These are phyloP conservation scores for Nakazawaea molendinolei DNA, from an alignment of 805 yeast genomes.

Conservation along the genomic window DNA sequence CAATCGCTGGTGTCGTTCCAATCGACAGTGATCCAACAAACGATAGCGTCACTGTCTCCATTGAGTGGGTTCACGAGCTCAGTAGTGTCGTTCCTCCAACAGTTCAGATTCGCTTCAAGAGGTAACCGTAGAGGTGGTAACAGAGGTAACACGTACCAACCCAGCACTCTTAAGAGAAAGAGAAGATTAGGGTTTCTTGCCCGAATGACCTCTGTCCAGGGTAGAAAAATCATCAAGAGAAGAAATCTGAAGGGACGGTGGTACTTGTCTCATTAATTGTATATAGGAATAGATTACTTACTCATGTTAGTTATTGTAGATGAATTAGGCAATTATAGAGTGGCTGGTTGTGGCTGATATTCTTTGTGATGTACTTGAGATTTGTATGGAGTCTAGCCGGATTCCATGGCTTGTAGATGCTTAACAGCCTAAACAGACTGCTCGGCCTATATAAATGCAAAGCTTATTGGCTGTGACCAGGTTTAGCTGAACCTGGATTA, in stretches of 20 bases:
- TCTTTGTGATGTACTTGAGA: too few relatives aligned
- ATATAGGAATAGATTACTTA: too few relatives aligned
- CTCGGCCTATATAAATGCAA: too few relatives aligned
- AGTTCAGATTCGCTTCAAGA: slow-evolving; percentile 12
- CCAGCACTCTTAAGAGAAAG: slow-evolving; percentile 84
- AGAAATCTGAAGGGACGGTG: slow-evolving; percentile 89
- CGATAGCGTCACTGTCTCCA: slow-evolving; percentile 14
- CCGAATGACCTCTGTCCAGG: slow-evolving; percentile 65
- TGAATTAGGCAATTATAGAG: too few relatives aligned
- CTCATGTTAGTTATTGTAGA: too few relatives aligned
- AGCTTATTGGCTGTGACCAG: too few relatives aligned
- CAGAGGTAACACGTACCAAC: slow-evolving; percentile 94
- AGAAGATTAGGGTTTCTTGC: slow-evolving; percentile 87
- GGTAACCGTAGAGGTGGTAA: slow-evolving; percentile 54
- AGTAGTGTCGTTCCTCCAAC: slow-evolving; percentile 15
- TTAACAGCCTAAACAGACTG: too few relatives aligned
- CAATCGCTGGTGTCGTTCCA: slow-evolving; percentile 1
- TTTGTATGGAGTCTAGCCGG: too few relatives aligned
- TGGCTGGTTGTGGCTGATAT: too few relatives aligned
- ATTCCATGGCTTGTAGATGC: too few relatives aligned
- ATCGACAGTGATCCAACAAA: slow-evolving; percentile 14
- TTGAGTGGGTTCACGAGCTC: slow-evolving; percentile 18
- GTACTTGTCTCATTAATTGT: slow-evolving; percentile 69
- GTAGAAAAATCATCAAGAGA: slow-evolving; percentile 71
- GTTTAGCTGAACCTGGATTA: too few relatives aligned